These are phyloP conservation scores for Symmetrospora coprosmae DNA, from an alignment of 768 basidiomycete species.

Conservation along the genomic window DNA sequence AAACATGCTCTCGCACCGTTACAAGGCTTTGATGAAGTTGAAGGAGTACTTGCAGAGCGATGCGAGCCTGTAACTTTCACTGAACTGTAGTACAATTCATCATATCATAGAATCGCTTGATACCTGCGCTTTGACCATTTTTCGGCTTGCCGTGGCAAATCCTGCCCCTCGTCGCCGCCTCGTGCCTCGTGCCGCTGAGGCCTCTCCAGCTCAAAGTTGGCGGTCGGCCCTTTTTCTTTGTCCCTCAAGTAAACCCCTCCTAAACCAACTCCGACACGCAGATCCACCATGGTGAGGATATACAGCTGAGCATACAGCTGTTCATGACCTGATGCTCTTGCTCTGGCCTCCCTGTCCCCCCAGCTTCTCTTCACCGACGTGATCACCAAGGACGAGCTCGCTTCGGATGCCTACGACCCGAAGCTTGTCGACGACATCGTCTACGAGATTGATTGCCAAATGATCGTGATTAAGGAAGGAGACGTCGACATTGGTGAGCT, in stretches of 20 bases:
- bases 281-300: background rate
- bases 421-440: slow-evolving; percentile 64
- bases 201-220: too few relatives aligned
- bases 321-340: background rate
- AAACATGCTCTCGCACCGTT: slow-evolving; percentile 54
- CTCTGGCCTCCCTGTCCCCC: slow-evolving; percentile 12
- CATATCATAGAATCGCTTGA: too few relatives aligned
- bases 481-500: slow-evolving; percentile 71
- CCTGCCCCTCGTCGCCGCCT: too few relatives aligned
- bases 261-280: too few relatives aligned
- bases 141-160: too few relatives aligned
- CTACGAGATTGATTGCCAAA: slow-evolving; percentile 42
- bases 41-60: slow-evolving; percentile 42
- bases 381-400: slow-evolving; percentile 41
- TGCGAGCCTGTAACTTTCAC: too few relatives aligned
- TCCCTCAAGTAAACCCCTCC: too few relatives aligned
- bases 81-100: too few relatives aligned
- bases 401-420: slow-evolving; percentile 40
- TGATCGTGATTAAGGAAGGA: slow-evolving; percentile 41
- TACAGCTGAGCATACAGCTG: background rate
- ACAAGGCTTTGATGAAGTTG: slow-evolving; percentile 55
- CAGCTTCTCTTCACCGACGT: slow-evolving; percentile 39
- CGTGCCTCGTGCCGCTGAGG: too few relatives aligned
- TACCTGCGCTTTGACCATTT: too few relatives aligned
- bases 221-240: too few relatives aligned